Base-by-base conservation (phyloP, 2,329 filamentous ascomycete species). In the Neofusicoccum umdonicola region DNA sequence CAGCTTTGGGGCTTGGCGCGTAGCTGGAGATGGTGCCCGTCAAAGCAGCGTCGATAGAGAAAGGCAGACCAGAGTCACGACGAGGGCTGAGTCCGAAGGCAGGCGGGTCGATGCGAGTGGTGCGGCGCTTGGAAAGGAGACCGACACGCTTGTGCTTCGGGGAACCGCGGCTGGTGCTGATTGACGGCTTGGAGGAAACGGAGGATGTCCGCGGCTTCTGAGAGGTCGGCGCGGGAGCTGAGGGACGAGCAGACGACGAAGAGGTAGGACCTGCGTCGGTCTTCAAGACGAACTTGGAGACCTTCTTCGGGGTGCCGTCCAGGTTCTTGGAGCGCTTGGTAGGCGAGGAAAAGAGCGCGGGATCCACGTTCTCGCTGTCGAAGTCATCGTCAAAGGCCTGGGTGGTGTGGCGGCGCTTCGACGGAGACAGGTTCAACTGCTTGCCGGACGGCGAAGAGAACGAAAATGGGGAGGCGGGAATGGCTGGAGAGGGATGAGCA, bases 41-140 rank as follows among this genome's bases (percentile, higher is more conserved):
- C 68, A 96, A 85, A 3, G 92, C 93, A 27, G 91, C 90, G 73
- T 95, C 90, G 66, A 97, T 88, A 62, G 90, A 93, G 78, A 97
- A 96, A 0, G 92, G 91, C 3, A 89, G 75, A 4, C 71, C 71
- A 8, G 76, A 73, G 45, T 66, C 80, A 6, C 82, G 78, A n/a
- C 79, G 71, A 34, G 63, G 48, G 37, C 78, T 79, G 66, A 80
- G 79, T 58, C 79, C 77, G 74, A 88, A 88, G 13, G 84, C 78
- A 1, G 90, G 89, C 0, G 90, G 88, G 69, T 94, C 90, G 63
- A 93, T 82, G 52, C 92, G 90, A 50, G 85, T 81, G 66, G 87
- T 86, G 56, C 90, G 88, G 66, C 90, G 87, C 73, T 84, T 87
- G 58, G 86, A 87, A 47, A 92, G 82, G 67, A 92, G 86, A 60